Conservation (phyloP, 306 rosid genomes). For the Vigna unguiculata region DNA sequence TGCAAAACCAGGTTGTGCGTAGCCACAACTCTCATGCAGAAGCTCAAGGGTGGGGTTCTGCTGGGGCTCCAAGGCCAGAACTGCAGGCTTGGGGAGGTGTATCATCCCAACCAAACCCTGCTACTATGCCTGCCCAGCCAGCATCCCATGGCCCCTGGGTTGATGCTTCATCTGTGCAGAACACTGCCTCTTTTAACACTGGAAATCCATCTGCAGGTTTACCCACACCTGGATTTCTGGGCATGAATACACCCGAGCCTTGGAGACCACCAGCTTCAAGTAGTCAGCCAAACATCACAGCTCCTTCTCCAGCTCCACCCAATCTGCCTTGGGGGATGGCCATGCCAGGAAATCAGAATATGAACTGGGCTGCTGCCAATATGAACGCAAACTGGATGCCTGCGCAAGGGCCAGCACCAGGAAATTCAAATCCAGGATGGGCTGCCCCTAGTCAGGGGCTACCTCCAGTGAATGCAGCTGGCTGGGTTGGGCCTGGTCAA, state of each 20-base stretch:
- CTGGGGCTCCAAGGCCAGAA: constrained; percentile 58
- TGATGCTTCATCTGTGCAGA: constrained; percentile 63
- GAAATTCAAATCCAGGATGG: constrained; percentile 80
- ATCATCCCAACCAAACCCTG: constrained; percentile 59
- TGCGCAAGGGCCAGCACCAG: constrained; percentile 59
- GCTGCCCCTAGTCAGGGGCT: constrained; percentile 67
- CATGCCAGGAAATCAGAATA: constrained; percentile 72
- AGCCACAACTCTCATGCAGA: constrained; percentile 55
- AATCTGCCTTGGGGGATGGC: constrained; percentile 70
- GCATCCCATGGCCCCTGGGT: constrained; percentile 69
- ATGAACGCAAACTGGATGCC: constrained; percentile 72
- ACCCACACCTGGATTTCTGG: constrained; percentile 51
- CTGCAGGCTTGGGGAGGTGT: constrained; percentile 60
- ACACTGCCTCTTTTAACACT: constrained; percentile 52
- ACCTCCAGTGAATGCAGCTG: constrained; percentile 54
- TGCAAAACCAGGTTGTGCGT: constrained; percentile 63
- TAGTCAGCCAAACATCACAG: constrained; percentile 64
- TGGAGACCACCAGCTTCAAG: constrained; percentile 75
- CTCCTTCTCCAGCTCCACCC: constrained; percentile 57
- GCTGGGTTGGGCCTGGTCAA: constrained; percentile 73
- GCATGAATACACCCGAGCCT: constrained; percentile 61
- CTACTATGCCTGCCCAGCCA: constrained; percentile 63
- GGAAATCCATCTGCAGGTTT: constrained; percentile 66
- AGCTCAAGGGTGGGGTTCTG: constrained; percentile 71
- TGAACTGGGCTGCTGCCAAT: constrained; percentile 68